These are phyloP conservation scores for Glycine soja DNA, from an alignment of 306 rosid genomes.

Conservation along the genomic window DNA sequence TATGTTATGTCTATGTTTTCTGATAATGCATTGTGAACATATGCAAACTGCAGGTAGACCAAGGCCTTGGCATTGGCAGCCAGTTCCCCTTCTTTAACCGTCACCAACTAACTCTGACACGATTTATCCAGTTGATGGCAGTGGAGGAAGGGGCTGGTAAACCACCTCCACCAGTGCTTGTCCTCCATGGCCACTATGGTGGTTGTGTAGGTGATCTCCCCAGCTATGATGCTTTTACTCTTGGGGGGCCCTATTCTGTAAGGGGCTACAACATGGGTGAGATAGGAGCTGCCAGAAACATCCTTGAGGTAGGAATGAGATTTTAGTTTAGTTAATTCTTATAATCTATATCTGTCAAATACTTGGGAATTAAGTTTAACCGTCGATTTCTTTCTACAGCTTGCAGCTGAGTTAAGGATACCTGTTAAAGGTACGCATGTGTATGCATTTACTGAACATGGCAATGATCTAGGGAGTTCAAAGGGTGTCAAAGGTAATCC, in stretches of 20 bases:
- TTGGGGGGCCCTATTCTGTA: conserved; percentile 98
- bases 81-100: conserved; percentile 95
- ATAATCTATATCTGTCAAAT: no score
- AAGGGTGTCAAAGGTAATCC: conserved; percentile 94
- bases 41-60: conserved; percentile 77
- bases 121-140: conserved; percentile 70
- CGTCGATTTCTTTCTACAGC: conserved; percentile 58
- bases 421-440: conserved; percentile 83
- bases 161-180: conserved; percentile 95
- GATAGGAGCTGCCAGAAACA: conserved; percentile 91
- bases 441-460: conserved; percentile 92
- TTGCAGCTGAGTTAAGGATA: conserved; percentile 89
- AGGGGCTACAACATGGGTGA: conserved; percentile 99
- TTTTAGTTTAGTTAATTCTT: no score
- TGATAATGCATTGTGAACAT: conserved; percentile 28
- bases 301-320: conserved; percentile 76
- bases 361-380: background rate
- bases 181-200: conserved; percentile 97
- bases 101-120: conserved; percentile 90
- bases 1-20: conserved; percentile 28
- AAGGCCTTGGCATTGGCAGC: conserved; percentile 94
- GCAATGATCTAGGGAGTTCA: conserved; percentile 92
- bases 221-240: conserved; percentile 94
- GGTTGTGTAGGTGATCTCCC: conserved; percentile 99
- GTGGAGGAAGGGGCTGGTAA: conserved; percentile 98